Base-by-base conservation (phyloP, 768 basidiomycete species). In the Mrakia frigida region DNA sequence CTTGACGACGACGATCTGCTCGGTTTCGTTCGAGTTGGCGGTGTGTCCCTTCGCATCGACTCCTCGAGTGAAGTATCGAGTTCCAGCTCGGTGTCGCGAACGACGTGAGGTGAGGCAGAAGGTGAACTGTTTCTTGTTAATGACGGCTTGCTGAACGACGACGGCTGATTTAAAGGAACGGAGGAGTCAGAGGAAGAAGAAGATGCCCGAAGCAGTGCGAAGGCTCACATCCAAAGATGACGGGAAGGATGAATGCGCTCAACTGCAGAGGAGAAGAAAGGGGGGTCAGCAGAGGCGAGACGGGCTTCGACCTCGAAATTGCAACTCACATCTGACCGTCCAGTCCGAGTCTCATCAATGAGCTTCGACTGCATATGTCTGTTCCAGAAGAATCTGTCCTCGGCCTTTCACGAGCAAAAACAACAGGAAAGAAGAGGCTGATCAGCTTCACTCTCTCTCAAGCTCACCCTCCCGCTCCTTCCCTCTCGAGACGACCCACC, bases 351-450 rank as follows among this genome's bases (percentile, higher is more conserved):
- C 83, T 85, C 23, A 86, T 88, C 88, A 75, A 91, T 90, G 76
- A 93, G 84, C 79, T 87, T 87, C n/a, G 86, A 84, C 78, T 90
- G 89, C 75, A 91, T 81, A 71, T 79, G 91, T 88, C 89, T 92
- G 84, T 98, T 99, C 97, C 97, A 99, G 84, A 98, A 98, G 85
- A 99, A 98, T 79, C 95, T 88, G 81, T 96, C 94, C 79, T 99
- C 97, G 50, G 90, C 90, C 91, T 96, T n/a, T 80, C 67, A n/a
- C 21, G 41, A 46, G 39, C 41, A n/a, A 13, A 33, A 50, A n/a
- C 46, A 53, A 41, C 41, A 41, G 4, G 50, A 9, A 43, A 25
- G 46, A 28, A 43, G n/a, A n/a, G n/a, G n/a, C n/a, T n/a, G n/a
- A 25, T 46, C 41, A 46, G 69, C 25, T 50, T 16, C 16, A 4